Percentiles rank a stretch among this genome's conserved stretches.
Conservation (phyloP, 495 filamentous ascomycete genomes). For the Opeltia flavorubescens region DNA sequence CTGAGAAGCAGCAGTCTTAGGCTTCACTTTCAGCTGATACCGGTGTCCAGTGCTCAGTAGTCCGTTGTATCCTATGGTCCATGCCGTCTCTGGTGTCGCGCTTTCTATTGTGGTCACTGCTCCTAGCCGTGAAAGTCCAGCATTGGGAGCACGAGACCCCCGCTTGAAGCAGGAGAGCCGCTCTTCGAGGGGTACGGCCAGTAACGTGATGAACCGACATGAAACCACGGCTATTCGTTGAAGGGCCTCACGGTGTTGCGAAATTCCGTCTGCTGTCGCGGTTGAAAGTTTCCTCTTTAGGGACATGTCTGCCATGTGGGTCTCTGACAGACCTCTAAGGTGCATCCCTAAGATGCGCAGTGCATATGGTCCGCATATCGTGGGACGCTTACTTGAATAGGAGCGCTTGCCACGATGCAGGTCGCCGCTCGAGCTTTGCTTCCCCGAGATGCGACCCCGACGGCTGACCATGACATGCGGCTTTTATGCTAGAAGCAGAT, state of each 20-base stretch:
- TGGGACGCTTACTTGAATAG: conserved; percentile 1
- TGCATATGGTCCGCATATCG: conserved; percentile 2
- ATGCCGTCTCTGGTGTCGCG: no score
- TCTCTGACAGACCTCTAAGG: neutral
- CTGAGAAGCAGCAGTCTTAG: no score
- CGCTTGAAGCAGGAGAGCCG: neutral
- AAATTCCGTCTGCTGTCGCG: neutral
- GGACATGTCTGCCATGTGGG: conserved; percentile 1
- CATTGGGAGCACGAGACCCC: neutral
- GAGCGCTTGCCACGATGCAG: conserved; percentile 1
- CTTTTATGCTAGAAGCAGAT: neutral
- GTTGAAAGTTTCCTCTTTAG: neutral
- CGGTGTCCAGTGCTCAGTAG: neutral
- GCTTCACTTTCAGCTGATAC: neutral
- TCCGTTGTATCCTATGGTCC: no score
- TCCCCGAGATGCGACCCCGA: neutral
- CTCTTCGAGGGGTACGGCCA: neutral
- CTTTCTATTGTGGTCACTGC: no score
- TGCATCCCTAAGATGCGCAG: neutral
- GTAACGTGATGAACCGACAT: conserved; percentile 6
- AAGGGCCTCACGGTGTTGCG: neutral
- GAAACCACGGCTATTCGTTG: conserved; percentile 1
- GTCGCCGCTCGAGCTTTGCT: neutral
- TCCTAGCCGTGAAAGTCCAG: neutral
- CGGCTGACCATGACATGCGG: neutral